phyloP scores from a whole-genome alignment of 1,284 basidiomycete genomes.

The Pseudozyma sp. region DNA sequence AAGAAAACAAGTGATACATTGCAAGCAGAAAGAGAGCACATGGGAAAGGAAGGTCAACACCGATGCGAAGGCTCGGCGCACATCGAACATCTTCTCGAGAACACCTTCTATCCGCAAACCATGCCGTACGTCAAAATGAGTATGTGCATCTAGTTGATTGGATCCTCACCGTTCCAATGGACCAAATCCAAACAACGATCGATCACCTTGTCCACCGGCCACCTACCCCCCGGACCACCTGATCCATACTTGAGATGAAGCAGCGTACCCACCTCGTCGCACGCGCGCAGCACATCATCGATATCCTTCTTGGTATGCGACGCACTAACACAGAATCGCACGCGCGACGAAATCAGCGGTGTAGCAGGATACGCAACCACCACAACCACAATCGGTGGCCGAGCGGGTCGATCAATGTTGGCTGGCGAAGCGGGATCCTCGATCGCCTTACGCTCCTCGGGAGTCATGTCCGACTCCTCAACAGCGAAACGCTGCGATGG shows the following conservation, averaged over 20 bases:
- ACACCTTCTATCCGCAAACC: not conserved
- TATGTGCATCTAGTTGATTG: slow-evolving; percentile 33
- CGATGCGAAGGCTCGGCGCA: not conserved
- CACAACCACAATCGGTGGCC: slow-evolving; percentile 65
- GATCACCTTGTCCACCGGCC: slow-evolving; percentile 84
- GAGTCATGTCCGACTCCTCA: slow-evolving; percentile 41
- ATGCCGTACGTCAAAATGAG: not conserved
- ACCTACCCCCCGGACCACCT: slow-evolving; percentile 77
- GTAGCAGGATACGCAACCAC: slow-evolving; percentile 78
- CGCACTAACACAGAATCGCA: slow-evolving; percentile 93
- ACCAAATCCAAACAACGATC: slow-evolving; percentile 83
- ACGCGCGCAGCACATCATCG: slow-evolving; percentile 85
- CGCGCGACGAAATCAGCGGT: slow-evolving; percentile 86
- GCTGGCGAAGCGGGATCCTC: slow-evolving; percentile 47
- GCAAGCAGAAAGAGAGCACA: not conserved
- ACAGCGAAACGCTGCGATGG: slow-evolving; percentile 57
- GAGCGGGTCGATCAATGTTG: slow-evolving; percentile 41
- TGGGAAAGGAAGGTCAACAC: not conserved
- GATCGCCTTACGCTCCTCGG: slow-evolving; percentile 44
- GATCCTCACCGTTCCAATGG: slow-evolving; percentile 62
- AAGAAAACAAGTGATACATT: slow-evolving; percentile 4
- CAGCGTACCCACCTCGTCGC: slow-evolving; percentile 89
- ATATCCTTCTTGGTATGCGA: slow-evolving; percentile 97
- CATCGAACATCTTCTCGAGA: no score
- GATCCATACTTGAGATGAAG: slow-evolving; percentile 81